Conservation (phyloP, 306 rosid genomes). For the Prunus kanzakura region DNA sequence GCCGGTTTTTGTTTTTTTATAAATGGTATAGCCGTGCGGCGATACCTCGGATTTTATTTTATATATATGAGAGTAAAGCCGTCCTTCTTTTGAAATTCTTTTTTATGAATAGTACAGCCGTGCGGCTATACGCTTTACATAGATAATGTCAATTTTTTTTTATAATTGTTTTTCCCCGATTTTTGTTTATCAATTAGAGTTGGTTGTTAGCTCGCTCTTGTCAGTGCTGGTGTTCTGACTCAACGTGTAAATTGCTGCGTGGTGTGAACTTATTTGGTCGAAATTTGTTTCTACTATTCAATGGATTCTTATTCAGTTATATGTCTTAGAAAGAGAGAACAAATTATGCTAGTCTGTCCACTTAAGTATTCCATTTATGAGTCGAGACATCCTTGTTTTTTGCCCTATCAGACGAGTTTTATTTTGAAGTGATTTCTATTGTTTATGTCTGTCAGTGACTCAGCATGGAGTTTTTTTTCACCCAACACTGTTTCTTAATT, state of each 20-base stretch:
- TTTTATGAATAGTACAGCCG: too few relatives aligned
- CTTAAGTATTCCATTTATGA: neutral
- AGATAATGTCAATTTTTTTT: too few relatives aligned
- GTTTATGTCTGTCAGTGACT: too few relatives aligned
- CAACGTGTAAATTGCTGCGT: neutral
- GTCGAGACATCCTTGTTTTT: neutral
- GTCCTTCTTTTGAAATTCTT: too few relatives aligned
- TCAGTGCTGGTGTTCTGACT: neutral
- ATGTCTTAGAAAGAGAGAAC: neutral
- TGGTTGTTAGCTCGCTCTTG: neutral
- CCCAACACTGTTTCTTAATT: slow-evolving; percentile 2
- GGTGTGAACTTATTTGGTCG: neutral
- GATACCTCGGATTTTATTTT: too few relatives aligned
- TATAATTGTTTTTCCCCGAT: too few relatives aligned
- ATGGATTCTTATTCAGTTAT: neutral
- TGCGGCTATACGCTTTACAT: too few relatives aligned
- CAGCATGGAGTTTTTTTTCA: neutral
- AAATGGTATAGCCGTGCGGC: too few relatives aligned
- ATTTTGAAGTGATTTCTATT: too few relatives aligned
- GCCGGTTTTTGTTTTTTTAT: too few relatives aligned
- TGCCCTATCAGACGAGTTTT: neutral
- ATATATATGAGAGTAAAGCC: too few relatives aligned
- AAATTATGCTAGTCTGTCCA: neutral
- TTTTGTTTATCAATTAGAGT: too few relatives aligned
- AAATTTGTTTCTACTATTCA: neutral